A percentile compares a stretch with the other conserved stretches of the same genome.
phyloP scores from a whole-genome alignment of 805 yeast genomes.

The Teunomyces lycoperdinae region DNA sequence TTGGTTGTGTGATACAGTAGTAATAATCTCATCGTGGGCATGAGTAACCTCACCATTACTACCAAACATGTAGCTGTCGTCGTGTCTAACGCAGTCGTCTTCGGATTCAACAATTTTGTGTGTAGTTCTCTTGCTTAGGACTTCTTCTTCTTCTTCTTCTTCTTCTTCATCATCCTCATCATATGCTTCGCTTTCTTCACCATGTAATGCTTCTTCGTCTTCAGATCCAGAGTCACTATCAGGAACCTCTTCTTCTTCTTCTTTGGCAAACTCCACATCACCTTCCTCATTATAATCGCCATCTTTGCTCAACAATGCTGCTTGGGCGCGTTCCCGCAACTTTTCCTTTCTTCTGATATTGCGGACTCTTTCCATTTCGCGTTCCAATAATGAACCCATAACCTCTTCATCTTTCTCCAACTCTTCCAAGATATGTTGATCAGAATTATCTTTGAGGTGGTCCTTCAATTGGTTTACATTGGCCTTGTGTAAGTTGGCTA shows the following conservation, averaged over 20 bases:
- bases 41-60: slow-evolving; percentile 11
- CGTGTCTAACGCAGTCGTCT: slow-evolving; percentile 13
- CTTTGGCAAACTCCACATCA: neutral
- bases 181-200: slow-evolving; percentile 13
- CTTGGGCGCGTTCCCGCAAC: slow-evolving; percentile 34
- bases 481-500: slow-evolving; percentile 38
- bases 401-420: slow-evolving; percentile 43
- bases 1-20: slow-evolving; percentile 10
- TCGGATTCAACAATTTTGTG: slow-evolving; percentile 12
- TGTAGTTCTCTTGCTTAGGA: neutral
- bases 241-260: neutral
- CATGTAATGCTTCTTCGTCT: slow-evolving; percentile 17
- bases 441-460: slow-evolving; percentile 19
- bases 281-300: slow-evolving; percentile 7
- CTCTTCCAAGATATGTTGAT: slow-evolving; percentile 30
- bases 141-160: slow-evolving; percentile 4
- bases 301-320: slow-evolving; percentile 24
- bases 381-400: slow-evolving; percentile 45
- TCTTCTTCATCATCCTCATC: slow-evolving; percentile 10
- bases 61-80: slow-evolving; percentile 32
- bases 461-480: slow-evolving; percentile 43
- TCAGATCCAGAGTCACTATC: slow-evolving; percentile 14
- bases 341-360: slow-evolving; percentile 44
- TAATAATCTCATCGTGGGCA: slow-evolving; percentile 12
- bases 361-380: slow-evolving; percentile 49